Base-by-base conservation (phyloP, 2,329 filamentous ascomycete genomes). In the Exophiala alcalophila region DNA sequence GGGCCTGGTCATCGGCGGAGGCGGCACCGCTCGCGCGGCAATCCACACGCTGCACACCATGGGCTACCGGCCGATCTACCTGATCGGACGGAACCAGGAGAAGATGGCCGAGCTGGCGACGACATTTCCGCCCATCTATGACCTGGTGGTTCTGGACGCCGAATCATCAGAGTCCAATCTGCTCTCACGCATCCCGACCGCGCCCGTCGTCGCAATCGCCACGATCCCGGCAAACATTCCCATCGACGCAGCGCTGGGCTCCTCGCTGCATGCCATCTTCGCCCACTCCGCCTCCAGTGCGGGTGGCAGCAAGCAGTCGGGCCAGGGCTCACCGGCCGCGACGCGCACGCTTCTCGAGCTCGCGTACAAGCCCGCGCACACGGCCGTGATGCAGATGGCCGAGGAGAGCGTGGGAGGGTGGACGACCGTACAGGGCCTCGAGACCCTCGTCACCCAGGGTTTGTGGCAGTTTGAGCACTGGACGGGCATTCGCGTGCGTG, bases 291-390 rank as follows among this genome's bases (percentile, higher is more conserved):
- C 9, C 19, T 33, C 18, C 16, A 19, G 18, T 12, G 30, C 42
- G 7, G 35, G 28, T 5, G n/a, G 28, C 10, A 27, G 4, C 18
- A 30, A 12, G 26, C 41, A 24, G 3, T 32, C 37, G 19, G 45
- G 45, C 20, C 45, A 48, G 8, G 43, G 43, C 9, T 29, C 43
- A 6, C 20, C 29, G 7, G 26, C 20, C 11, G 42, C 44, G 7
- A 20, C 35, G 19, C 35, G 47, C 16, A 44, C 37, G 12, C 67
- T 97, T 48, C 68, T 97, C 3, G 92, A 98, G 65, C 95, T 98
- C 90, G 91, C 92, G 2, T 98, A 98, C 66, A 94, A 91, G 65
- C 92, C 92, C 14, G 72, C 77, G 0, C 76, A 86, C 38, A 98
- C 92, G 4, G 78, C 83, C 5, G 66, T 95, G 54, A 96, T 97